Base-by-base conservation (phyloP, 139 green algal genomes). In the Nannochloris sp. region DNA sequence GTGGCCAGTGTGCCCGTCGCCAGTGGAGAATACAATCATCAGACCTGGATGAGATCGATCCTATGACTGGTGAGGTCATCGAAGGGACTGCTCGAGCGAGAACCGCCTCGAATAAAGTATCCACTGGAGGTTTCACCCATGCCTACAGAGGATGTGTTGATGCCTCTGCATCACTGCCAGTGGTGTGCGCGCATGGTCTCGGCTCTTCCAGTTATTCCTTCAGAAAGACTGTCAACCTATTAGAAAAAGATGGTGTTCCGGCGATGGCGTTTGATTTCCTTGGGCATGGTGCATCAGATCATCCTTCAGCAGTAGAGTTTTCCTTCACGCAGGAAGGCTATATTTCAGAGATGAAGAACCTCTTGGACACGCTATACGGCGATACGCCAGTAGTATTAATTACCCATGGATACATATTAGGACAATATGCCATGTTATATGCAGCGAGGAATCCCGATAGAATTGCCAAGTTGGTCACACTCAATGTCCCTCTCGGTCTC, bases 141-240 rank as follows among this genome's bases (percentile, higher is more conserved):
- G 74, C 82, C 0, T 91, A 87, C 68, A 65, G 85, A 10, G 65
- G 56, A 10, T 26, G 11, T 1, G 59, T 73, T 11, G 37, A 49
- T 5, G 44, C 63, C 23, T 26, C 66, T 3, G 44, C 61, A 11
- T 79, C 81, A 30, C 65, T 71, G 33, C 63, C 26, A 5, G 76
- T 91, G 3, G 60, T 92, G 59, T 77, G 88, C 37, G 65, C 91
- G 16, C 85, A 92, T 58, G 84, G 85, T 51, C 60, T 91, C 10
- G 84, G 79, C 8, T 79, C 59, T 50, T 72, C 26, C 45, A 80
- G 65, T 29, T 92, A 84, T 62, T 78, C 59, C 36, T 92, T 79
- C 68, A 72, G 85, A 69, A 80, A 62, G 43, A 64, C 20, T 11
- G 50, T 87, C 12, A 74, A 68, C 0, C 61, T 90, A 61, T 68